A percentile compares a stretch with the other conserved stretches of the same genome.
Conservation (phyloP, 495 filamentous ascomycete genomes). For the Xylaria flabelliformis region DNA sequence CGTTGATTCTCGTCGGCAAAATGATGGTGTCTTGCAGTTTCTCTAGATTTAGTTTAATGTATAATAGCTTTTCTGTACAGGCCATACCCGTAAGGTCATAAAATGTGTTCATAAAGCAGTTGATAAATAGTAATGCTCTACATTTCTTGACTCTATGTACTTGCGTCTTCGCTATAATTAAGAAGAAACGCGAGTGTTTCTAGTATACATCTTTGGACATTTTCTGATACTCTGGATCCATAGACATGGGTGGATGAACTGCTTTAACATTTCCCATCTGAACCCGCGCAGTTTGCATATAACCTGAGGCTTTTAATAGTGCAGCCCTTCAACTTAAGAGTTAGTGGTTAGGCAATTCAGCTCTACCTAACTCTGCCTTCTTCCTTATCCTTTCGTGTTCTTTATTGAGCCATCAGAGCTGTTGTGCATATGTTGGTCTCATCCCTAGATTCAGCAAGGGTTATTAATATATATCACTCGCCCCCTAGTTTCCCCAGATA, state of each 20-base stretch:
- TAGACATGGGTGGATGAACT: not conserved
- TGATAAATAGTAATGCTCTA: not conserved
- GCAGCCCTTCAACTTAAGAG: not conserved
- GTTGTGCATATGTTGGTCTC: not conserved
- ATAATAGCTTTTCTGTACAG: constrained; percentile 1
- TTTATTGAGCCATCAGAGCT: not conserved
- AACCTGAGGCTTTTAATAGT: not conserved
- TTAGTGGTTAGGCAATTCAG: not conserved
- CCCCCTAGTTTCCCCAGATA: not conserved
- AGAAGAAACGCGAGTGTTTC: not conserved
- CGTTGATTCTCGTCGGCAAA: not conserved
- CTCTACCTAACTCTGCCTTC: not conserved
- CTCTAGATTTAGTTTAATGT: not conserved
- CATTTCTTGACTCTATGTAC: not conserved
- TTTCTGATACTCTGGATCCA: not conserved
- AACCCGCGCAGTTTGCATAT: not conserved
- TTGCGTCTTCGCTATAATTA: not conserved
- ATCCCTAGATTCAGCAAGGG: not conserved
- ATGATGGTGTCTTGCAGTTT: not conserved
- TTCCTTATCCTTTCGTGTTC: not conserved
- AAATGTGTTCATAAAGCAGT: not conserved
- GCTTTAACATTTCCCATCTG: not conserved
- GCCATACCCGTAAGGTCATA: not conserved
- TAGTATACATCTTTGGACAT: not conserved
- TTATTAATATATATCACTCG: not conserved